These are phyloP conservation scores for Sporisorium scitamineum DNA, from an alignment of 1,284 basidiomycete genomes.

Conservation along the genomic window DNA sequence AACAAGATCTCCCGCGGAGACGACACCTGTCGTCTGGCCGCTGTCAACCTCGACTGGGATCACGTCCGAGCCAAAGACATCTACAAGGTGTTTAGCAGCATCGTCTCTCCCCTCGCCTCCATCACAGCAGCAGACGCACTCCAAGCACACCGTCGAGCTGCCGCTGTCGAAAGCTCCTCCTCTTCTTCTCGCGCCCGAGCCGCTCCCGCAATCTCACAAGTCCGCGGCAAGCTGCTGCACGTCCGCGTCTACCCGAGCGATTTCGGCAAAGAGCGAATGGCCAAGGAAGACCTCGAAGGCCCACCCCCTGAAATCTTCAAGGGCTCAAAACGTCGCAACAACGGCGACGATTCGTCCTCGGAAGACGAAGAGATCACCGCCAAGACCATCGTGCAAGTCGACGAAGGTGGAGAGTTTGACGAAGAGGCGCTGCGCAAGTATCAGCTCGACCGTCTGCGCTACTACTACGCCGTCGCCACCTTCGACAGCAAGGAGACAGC, in stretches of 20 bases:
- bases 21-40: constrained; percentile 77
- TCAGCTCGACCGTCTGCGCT: constrained; percentile 91
- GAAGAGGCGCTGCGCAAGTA: constrained; percentile 90
- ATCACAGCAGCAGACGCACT: constrained; percentile 43
- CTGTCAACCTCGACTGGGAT: constrained; percentile 99
- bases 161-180: constrained; percentile 7
- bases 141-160: constrained; percentile 23
- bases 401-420: constrained; percentile 72
- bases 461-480: constrained; percentile 95
- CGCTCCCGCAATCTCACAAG: constrained; percentile 48
- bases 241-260: constrained; percentile 86
- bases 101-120: constrained; percentile 73
- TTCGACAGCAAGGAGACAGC: constrained; percentile 86
- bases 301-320: constrained; percentile 87
- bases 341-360: constrained; percentile 75
- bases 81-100: constrained; percentile 91
- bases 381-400: constrained; percentile 69
- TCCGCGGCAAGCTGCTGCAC: constrained; percentile 53
- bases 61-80: constrained; percentile 90
- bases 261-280: constrained; percentile 91
- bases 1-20: constrained; percentile 56
- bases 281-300: constrained; percentile 86
- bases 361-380: constrained; percentile 70
- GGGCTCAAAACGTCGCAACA: constrained; percentile 41
- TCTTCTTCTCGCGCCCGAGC: constrained; percentile 20